A percentile compares a stretch with the other conserved stretches of the same genome.
phyloP scores from a whole-genome alignment of 768 basidiomycete species.

The Inosperma sp. region DNA sequence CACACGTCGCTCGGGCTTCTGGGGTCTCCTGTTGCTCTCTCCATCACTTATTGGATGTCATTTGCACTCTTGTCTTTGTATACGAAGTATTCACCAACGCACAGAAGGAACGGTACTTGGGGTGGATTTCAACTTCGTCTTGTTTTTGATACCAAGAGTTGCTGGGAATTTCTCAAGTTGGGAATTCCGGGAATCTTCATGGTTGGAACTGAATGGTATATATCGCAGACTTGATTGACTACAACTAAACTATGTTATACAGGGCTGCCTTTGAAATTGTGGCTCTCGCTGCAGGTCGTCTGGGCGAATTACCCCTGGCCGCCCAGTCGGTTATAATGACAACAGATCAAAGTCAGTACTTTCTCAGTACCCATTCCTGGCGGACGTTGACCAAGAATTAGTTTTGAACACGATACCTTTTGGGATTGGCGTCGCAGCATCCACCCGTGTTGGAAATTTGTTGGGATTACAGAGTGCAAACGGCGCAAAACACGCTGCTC shows the following conservation, averaged over 20 bases:
- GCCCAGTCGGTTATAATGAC: slow-evolving; percentile 81
- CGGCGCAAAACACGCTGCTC: slow-evolving; percentile 54
- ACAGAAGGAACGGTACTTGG: slow-evolving; percentile 59
- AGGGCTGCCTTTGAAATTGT: slow-evolving; percentile 85
- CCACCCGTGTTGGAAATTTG: slow-evolving; percentile 67
- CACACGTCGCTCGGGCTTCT: slow-evolving; percentile 57
- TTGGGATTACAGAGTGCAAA: slow-evolving; percentile 53
- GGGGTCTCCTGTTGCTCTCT: slow-evolving; percentile 64
- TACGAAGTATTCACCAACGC: slow-evolving; percentile 48
- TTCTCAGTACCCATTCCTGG: not conserved
- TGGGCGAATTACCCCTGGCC: slow-evolving; percentile 63
- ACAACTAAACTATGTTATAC: slow-evolving; percentile 1
- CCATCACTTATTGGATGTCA: slow-evolving; percentile 65
- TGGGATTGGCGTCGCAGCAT: slow-evolving; percentile 71
- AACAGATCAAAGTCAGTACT: slow-evolving; percentile 54
- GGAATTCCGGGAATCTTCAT: slow-evolving; percentile 76
- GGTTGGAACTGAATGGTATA: slow-evolving; percentile 78
- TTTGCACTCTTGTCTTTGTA: slow-evolving; percentile 51
- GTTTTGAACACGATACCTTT: slow-evolving; percentile 74
- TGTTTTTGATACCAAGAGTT: slow-evolving; percentile 47
- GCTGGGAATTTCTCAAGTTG: slow-evolving; percentile 54
- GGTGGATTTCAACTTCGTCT: slow-evolving; percentile 46
- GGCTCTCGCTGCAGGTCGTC: slow-evolving; percentile 66
- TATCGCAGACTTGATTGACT: not conserved
- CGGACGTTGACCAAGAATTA: slow-evolving; percentile 18